Percentiles rank a stretch among this genome's conserved stretches.
Conservation (phyloP, 495 filamentous ascomycete genomes). For the Penicillium lividum region DNA sequence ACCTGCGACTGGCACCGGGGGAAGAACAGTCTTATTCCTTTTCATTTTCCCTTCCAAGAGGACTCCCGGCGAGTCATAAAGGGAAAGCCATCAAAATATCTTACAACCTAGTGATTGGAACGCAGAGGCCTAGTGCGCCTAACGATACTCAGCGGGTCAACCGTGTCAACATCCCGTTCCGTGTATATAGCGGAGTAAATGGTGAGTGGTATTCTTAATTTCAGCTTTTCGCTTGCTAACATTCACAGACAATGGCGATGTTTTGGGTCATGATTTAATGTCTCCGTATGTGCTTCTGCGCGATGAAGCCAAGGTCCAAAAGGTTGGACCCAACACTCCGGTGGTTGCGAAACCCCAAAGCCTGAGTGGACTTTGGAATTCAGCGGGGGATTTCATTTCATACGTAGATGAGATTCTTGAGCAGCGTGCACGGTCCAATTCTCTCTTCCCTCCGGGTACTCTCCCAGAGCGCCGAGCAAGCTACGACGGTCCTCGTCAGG, state of each 20-base stretch:
- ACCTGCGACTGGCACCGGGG: conserved; percentile 81
- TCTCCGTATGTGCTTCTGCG: conserved; percentile 87
- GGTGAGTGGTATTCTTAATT: conserved; percentile 38
- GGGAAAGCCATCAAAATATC: conserved; percentile 92
- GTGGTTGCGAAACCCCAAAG: conserved; percentile 38
- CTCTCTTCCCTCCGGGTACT: conserved; percentile 64
- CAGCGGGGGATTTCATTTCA: conserved; percentile 63
- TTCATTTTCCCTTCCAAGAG: conserved; percentile 78
- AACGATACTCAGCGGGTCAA: conserved; percentile 79
- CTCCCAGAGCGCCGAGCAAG: conserved; percentile 58
- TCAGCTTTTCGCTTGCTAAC: conserved; percentile 20
- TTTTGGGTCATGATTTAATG: conserved; percentile 88
- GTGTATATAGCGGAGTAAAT: conserved; percentile 90
- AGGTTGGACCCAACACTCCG: conserved; percentile 26
- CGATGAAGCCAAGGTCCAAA: conserved; percentile 67
- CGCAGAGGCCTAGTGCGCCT: conserved; percentile 75
- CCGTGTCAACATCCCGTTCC: conserved; percentile 91
- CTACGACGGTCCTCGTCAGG: conserved; percentile 39
- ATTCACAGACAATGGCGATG: conserved; percentile 57
- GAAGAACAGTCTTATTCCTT: conserved; percentile 88
- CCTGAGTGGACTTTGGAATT: conserved; percentile 41
- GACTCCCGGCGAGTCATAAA: conserved; percentile 84
- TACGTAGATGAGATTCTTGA: conserved; percentile 83
- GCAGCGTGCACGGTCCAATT: conserved; percentile 51
- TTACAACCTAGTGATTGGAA: conserved; percentile 90